Conservation (phyloP, 352 stramenopile genomes). For the Phytopythium oedochilum region DNA sequence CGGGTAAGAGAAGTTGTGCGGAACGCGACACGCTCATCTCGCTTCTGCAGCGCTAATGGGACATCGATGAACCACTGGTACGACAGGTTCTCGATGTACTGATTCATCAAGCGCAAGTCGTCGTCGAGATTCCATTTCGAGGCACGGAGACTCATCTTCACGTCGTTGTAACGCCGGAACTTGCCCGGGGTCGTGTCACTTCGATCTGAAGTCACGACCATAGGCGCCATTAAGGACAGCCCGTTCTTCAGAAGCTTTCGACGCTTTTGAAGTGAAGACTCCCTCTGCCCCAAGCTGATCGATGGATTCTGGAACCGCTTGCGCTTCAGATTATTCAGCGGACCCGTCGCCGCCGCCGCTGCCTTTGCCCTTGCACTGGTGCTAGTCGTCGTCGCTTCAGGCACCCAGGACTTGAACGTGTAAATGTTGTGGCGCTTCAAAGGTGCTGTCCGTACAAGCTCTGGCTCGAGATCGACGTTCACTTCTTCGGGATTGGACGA, state of each 20-base stretch:
- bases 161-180: constrained; percentile 38
- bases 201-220: constrained; percentile 21
- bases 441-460: constrained; percentile 46
- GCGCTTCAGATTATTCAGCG: constrained; percentile 43
- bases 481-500: constrained; percentile 26
- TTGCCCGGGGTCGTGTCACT: constrained; percentile 32
- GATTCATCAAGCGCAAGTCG: constrained; percentile 59
- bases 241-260: constrained; percentile 20
- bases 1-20: constrained; percentile 46
- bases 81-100: constrained; percentile 72
- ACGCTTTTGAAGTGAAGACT: constrained; percentile 20
- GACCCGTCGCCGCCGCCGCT: constrained; percentile 27
- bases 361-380: constrained; percentile 52
- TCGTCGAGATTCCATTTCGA: constrained; percentile 62
- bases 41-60: constrained; percentile 55
- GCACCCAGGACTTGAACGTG: constrained; percentile 60
- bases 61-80: constrained; percentile 78
- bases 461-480: constrained; percentile 50
- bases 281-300: not conserved
- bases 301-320: constrained; percentile 40
- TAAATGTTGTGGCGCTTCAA: constrained; percentile 70
- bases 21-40: constrained; percentile 66
- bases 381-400: constrained; percentile 40
- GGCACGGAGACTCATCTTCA: constrained; percentile 48
- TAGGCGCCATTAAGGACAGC: constrained; percentile 12